These are phyloP conservation scores for Lipomyces sp. DNA, from an alignment of 805 yeast species.

Conservation along the genomic window DNA sequence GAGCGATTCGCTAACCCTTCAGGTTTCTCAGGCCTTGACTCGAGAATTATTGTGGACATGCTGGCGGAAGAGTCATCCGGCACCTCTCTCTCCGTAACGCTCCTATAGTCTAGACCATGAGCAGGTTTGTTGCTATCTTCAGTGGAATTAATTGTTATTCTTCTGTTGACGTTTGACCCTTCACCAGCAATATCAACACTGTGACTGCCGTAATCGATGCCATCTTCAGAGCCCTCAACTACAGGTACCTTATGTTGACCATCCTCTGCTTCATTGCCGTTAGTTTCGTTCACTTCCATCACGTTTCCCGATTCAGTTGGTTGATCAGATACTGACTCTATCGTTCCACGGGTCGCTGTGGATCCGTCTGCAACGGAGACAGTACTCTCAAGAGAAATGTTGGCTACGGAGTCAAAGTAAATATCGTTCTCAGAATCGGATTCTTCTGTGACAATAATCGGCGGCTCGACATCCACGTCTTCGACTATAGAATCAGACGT, in stretches of 20 bases:
- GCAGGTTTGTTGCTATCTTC: neutral
- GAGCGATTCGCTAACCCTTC: neutral
- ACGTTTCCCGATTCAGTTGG: neutral
- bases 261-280: neutral
- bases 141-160: neutral
- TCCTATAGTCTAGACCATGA: neutral
- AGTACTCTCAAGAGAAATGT: neutral
- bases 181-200: neutral
- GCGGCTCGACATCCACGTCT: neutral
- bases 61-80: neutral
- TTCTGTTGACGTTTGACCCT: neutral
- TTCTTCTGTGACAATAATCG: neutral
- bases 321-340: neutral
- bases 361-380: neutral
- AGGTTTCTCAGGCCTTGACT: neutral
- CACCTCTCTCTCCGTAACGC: neutral
- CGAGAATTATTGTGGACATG: neutral
- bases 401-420: constrained; percentile 1
- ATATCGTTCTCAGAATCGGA: neutral
- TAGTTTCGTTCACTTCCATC: neutral
- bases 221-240: neutral
- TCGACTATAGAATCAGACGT: neutral
- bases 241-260: neutral
- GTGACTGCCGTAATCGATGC: neutral
- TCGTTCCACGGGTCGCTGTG: neutral